Evolutionary conservation across 1,284 basidiomycete genomes (phyloP).

Genomic region (Malassezia vespertilionis): DNA sequence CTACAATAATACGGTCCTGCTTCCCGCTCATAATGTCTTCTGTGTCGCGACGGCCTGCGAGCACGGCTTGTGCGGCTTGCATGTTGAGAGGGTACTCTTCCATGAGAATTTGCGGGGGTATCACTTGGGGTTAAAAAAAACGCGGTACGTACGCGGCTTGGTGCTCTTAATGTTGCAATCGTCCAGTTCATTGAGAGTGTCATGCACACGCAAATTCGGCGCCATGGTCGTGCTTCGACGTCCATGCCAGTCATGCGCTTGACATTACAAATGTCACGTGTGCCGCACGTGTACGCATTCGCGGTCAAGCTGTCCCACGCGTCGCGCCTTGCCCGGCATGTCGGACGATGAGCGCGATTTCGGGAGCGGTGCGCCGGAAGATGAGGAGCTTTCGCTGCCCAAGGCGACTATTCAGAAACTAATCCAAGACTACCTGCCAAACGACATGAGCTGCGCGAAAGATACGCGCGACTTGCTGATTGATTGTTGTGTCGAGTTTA

Average conservation of each 20-base stretch:
- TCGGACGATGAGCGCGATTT: constrained; percentile 68
- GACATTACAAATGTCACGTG: neutral
- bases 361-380: constrained; percentile 52
- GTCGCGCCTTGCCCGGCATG: constrained; percentile 52
- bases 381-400: constrained; percentile 86
- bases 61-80: constrained; percentile 30
- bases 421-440: constrained; percentile 80
- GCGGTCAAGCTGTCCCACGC: neutral
- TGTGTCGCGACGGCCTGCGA: constrained; percentile 27
- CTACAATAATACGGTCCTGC: constrained; percentile 42
- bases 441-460: constrained; percentile 80
- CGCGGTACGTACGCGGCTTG: constrained; percentile 24
- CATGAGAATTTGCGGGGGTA: constrained; percentile 42
- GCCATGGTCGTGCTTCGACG: neutral
- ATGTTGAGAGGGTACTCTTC: constrained; percentile 42
- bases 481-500: constrained; percentile 99
- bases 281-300: neutral
- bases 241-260: too few relatives aligned
- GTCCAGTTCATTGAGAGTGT: constrained; percentile 41
- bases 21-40: constrained; percentile 37
- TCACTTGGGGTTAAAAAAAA: constrained; percentile 17
- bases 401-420: constrained; percentile 97
- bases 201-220: constrained; percentile 7
- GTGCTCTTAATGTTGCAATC: constrained; percentile 41
- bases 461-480: constrained; percentile 92